Conservation (phyloP, 352 stramenopile species). For the Thalassiosira exigua region DNA sequence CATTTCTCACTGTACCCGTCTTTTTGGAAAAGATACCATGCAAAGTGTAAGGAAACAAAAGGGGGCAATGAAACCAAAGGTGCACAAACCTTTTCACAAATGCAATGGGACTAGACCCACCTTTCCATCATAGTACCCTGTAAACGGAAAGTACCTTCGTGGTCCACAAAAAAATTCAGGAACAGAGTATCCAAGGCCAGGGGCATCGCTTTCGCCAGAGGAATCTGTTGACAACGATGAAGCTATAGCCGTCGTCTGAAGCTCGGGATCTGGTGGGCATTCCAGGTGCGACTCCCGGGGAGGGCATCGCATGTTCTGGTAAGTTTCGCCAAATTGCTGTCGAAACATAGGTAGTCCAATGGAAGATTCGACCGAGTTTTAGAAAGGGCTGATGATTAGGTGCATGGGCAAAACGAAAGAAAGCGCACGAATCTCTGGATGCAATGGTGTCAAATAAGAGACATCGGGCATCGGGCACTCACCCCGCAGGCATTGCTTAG, state of each 20-base stretch:
- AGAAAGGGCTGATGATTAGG: no score
- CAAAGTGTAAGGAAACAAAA: no score
- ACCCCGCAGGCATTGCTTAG: constrained; percentile 53
- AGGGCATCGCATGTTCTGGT: constrained; percentile 42
- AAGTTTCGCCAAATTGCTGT: constrained; percentile 40
- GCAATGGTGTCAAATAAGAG: not conserved
- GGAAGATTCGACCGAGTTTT: no score
- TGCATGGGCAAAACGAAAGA: not conserved
- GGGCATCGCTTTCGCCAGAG: not conserved
- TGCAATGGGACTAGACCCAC: no score
- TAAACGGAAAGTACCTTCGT: constrained; percentile 30
- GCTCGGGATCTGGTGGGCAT: constrained; percentile 43
- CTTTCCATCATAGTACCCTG: constrained; percentile 27
- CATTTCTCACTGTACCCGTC: constrained; percentile 19
- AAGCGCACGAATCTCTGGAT: not conserved
- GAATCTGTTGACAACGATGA: no score
- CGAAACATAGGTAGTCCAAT: no score
- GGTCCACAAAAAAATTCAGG: constrained; percentile 43
- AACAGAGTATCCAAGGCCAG: no score
- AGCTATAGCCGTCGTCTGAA: constrained; percentile 46
- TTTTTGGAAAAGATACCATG: no score
- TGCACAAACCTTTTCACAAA: no score
- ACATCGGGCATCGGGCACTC: not conserved
- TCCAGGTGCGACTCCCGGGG: constrained; percentile 41
- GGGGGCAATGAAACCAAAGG: no score